phyloP scores from a whole-genome alignment of 1,284 basidiomycete species.

The Ceraceosorus guamensis region DNA sequence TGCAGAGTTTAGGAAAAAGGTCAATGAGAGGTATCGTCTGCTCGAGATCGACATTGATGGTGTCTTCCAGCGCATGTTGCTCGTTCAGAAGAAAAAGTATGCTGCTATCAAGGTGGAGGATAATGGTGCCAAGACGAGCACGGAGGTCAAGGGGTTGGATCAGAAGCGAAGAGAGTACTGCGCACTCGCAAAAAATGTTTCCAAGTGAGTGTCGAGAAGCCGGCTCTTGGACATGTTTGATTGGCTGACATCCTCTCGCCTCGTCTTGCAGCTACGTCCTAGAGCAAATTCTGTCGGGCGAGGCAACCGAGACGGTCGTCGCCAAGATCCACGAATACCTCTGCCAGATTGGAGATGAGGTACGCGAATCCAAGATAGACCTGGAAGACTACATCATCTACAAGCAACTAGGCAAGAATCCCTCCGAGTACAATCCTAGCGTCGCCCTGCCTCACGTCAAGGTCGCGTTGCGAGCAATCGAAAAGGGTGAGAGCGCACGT shows the following conservation, averaged over 20 bases:
- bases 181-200: conserved; percentile 80
- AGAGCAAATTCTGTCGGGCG: conserved; percentile 83
- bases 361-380: conserved; percentile 68
- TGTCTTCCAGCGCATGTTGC: conserved; percentile 82
- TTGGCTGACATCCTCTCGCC: background rate
- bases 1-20: conserved; percentile 82
- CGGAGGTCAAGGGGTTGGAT: conserved; percentile 91
- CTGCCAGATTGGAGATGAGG: conserved; percentile 63
- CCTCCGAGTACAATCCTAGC: conserved; percentile 64
- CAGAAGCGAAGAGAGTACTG: conserved; percentile 99
- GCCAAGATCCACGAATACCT: conserved; percentile 91
- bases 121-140: conserved; percentile 29
- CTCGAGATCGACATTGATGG: conserved; percentile 96
- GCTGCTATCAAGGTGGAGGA: conserved; percentile 75
- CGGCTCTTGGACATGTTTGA: too few relatives aligned
- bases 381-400: conserved; percentile 87
- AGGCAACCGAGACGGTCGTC: conserved; percentile 80
- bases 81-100: conserved; percentile 99
- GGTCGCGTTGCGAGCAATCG: conserved; percentile 85
- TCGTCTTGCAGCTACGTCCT: conserved; percentile 49
- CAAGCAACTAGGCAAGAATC: conserved; percentile 46
- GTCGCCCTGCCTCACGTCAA: conserved; percentile 94
- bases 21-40: conserved; percentile 89
- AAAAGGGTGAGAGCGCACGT: conserved; percentile 69
- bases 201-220: conserved; percentile 40